phyloP scores from a whole-genome alignment of 352 stramenopile species.

The Phytophthora pinifolia region DNA sequence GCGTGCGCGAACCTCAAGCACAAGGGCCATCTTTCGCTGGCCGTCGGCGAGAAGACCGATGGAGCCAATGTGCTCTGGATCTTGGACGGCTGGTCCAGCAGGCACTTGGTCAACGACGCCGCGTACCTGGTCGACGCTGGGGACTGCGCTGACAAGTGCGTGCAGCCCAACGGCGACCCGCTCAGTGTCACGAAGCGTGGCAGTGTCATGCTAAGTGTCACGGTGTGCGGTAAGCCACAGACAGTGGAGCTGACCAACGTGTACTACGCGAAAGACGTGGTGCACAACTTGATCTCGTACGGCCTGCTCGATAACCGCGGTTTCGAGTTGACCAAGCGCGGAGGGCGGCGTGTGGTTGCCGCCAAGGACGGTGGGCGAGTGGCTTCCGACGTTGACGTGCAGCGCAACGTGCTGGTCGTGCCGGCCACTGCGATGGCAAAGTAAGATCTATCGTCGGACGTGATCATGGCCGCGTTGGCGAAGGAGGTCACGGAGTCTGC shows the following conservation, averaged over 20 bases:
- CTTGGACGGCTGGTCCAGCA: no score
- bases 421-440: not conserved
- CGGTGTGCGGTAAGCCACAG: not conserved
- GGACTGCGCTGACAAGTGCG: no score
- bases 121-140: no score
- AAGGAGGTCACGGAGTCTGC: not conserved
- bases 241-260: not conserved
- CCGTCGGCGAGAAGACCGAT: not conserved
- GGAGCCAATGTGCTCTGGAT: no score
- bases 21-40: not conserved
- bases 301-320: no score
- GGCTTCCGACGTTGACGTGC: conserved; percentile 1
- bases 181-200: not conserved
- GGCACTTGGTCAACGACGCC: no score
- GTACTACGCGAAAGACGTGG: not conserved
- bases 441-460: not conserved
- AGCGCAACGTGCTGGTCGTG: not conserved
- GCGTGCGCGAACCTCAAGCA: not conserved
- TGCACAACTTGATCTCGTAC: no score
- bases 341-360: not conserved
- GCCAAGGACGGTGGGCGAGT: not conserved
- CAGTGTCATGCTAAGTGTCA: not conserved
- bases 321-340: not conserved
- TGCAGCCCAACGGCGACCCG: not conserved
- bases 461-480: conserved; percentile 3